Conservation (phyloP, 331 rosid species). For the Acacia pycnantha region DNA sequence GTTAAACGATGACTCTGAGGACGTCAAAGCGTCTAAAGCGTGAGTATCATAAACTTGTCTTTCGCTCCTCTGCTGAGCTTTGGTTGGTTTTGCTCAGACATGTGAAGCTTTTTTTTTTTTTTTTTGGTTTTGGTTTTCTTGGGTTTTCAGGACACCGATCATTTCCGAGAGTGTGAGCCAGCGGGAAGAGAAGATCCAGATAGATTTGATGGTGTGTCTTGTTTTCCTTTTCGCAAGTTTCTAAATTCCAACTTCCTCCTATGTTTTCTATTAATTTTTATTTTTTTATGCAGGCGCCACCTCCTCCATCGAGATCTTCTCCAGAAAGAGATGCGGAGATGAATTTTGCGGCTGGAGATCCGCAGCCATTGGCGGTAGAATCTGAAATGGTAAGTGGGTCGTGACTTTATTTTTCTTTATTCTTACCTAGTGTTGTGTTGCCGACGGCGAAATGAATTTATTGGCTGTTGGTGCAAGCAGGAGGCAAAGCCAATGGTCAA, state of each 20-base stretch:
- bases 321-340: slow-evolving; percentile 73
- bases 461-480: slow-evolving; percentile 41
- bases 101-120: slow-evolving; percentile 36
- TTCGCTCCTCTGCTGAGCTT: background rate
- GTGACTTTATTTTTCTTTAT: background rate
- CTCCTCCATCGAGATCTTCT: slow-evolving; percentile 74
- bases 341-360: slow-evolving; percentile 56
- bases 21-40: slow-evolving; percentile 66
- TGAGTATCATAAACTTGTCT: slow-evolving; percentile 46
- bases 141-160: slow-evolving; percentile 46
- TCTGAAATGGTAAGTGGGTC: slow-evolving; percentile 73
- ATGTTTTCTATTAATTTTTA: background rate
- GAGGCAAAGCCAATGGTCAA: slow-evolving; percentile 53
- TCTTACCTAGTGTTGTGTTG: slow-evolving; percentile 4
- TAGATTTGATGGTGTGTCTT: slow-evolving; percentile 88
- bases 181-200: slow-evolving; percentile 76
- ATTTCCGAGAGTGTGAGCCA: slow-evolving; percentile 48
- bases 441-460: background rate
- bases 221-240: background rate
- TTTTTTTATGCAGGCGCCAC: slow-evolving; percentile 62
- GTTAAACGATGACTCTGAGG: slow-evolving; percentile 61
- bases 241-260: background rate
- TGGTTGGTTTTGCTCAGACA: slow-evolving; percentile 16
- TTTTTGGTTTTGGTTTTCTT: too few relatives aligned
- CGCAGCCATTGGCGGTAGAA: slow-evolving; percentile 49